Conservation (phyloP, 2,329 filamentous ascomycete species). For the Claviceps digitariae region DNA sequence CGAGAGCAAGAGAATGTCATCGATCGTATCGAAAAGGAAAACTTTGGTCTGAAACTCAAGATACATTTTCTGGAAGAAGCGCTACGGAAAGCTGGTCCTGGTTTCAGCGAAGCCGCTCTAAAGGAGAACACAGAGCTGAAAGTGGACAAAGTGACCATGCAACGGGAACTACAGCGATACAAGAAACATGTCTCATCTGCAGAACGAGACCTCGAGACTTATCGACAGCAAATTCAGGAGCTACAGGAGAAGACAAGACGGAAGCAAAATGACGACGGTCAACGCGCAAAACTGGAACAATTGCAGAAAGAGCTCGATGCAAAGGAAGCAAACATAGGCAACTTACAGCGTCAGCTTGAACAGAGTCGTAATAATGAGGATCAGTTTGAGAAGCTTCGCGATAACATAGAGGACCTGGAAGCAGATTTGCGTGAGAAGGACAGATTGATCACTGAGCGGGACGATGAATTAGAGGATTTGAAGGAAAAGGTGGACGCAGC, state of each 20-base stretch:
- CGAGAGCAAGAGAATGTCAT: conserved; percentile 93
- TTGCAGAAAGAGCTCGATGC: conserved; percentile 43
- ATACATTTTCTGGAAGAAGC: conserved; percentile 94
- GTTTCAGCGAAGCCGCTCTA: conserved; percentile 77
- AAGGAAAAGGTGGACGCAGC: conserved; percentile 39
- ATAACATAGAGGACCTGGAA: conserved; percentile 65
- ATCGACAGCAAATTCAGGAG: conserved; percentile 67
- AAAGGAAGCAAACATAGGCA: conserved; percentile 46
- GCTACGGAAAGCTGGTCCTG: conserved; percentile 72
- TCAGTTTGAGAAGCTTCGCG: conserved; percentile 52
- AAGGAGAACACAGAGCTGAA: conserved; percentile 96
- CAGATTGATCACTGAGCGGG: conserved; percentile 55
- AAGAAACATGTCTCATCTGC: conserved; percentile 72
- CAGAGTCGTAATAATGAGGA: conserved; percentile 41
- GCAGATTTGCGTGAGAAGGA: conserved; percentile 65
- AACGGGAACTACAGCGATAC: conserved; percentile 73
- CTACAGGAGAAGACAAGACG: conserved; percentile 70
- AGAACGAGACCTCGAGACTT: conserved; percentile 75
- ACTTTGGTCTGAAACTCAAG: conserved; percentile 92
- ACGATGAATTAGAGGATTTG: conserved; percentile 61
- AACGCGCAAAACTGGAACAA: conserved; percentile 46
- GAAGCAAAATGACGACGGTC: conserved; percentile 57
- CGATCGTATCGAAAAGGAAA: conserved; percentile 94
- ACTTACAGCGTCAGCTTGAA: conserved; percentile 46
- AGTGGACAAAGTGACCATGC: conserved; percentile 80